Conservation (phyloP, 208 protist species). For the Wallacemonas rigidus region DNA sequence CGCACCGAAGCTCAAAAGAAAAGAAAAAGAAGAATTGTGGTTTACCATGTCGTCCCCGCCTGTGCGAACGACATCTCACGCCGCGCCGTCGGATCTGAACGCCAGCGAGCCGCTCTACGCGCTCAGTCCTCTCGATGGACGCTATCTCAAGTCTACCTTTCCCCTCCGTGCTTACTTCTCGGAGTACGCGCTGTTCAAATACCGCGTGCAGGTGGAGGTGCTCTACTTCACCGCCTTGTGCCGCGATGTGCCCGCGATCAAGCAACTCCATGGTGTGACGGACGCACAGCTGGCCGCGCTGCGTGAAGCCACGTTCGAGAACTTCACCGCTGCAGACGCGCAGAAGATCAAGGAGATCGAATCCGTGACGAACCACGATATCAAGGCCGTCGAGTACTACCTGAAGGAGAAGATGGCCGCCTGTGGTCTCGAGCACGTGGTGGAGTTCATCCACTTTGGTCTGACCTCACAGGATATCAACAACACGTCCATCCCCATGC, state of each 20-base stretch:
- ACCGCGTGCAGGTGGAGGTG: slow-evolving; percentile 92
- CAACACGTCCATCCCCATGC: slow-evolving; percentile 95
- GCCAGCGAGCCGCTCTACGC: slow-evolving; percentile 73
- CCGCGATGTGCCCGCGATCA: slow-evolving; percentile 57
- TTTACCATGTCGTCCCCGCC: slow-evolving; percentile 1
- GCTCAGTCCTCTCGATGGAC: slow-evolving; percentile 93
- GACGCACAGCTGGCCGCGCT: slow-evolving; percentile 60
- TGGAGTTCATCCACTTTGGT: slow-evolving; percentile 97
- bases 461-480: slow-evolving; percentile 98
- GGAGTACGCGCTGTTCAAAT: slow-evolving; percentile 92
- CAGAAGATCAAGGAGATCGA: slow-evolving; percentile 93
- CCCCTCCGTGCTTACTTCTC: slow-evolving; percentile 90
- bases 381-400: slow-evolving; percentile 97
- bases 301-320: slow-evolving; percentile 47
- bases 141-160: slow-evolving; percentile 81
- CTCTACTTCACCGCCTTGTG: slow-evolving; percentile 88
- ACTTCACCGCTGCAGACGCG: slow-evolving; percentile 85
- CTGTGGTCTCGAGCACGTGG: slow-evolving; percentile 60
- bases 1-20: neutral
- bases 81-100: slow-evolving; percentile 18
- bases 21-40: neutral
- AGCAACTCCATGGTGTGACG: slow-evolving; percentile 51
- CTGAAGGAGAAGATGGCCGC: slow-evolving; percentile 90
- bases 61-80: slow-evolving; percentile 27
- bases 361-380: slow-evolving; percentile 95